Conservation (phyloP, 2,329 filamentous ascomycete genomes). For the Aspergillus sp. region DNA sequence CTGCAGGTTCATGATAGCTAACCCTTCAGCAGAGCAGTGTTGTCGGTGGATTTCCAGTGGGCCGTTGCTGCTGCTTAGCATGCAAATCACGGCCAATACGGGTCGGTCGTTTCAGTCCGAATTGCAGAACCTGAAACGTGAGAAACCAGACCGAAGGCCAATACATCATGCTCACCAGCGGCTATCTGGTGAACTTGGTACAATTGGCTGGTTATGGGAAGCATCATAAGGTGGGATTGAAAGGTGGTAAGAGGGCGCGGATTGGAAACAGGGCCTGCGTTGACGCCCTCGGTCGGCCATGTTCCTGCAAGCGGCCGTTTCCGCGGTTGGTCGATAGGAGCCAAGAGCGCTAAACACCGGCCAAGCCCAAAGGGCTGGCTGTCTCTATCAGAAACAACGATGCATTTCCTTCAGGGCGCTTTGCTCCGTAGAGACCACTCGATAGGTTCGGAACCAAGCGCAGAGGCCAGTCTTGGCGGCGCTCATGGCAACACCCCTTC, state of each 20-base stretch:
- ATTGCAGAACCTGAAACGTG: conserved; percentile 15
- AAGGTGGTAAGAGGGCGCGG: background rate
- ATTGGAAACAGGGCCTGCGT: background rate
- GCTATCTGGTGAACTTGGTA: conserved; percentile 70
- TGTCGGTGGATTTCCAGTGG: conserved; percentile 9
- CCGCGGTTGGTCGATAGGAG: background rate
- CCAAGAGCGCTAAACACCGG: conserved; percentile 8
- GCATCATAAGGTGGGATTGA: background rate
- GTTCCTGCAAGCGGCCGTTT: conserved; percentile 7
- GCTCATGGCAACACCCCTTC: conserved; percentile 9
- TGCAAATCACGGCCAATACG: conserved; percentile 13
- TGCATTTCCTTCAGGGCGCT: conserved; percentile 3
- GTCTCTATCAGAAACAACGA: conserved; percentile 10
- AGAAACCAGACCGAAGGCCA: background rate
- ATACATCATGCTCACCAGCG: background rate
- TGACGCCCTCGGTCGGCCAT: conserved; percentile 2
- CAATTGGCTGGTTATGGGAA: background rate
- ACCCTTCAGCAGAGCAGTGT: background rate
- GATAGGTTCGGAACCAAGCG: conserved; percentile 6
- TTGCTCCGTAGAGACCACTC: background rate
- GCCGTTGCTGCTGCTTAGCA: conserved; percentile 1
- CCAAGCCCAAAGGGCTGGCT: conserved; percentile 6
- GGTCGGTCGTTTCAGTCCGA: conserved; percentile 9
- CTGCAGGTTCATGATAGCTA: background rate
- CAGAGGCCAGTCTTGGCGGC: conserved; percentile 18